These are phyloP conservation scores for Withania somnifera DNA, from an alignment of 305 asterid species.

Conservation along the genomic window DNA sequence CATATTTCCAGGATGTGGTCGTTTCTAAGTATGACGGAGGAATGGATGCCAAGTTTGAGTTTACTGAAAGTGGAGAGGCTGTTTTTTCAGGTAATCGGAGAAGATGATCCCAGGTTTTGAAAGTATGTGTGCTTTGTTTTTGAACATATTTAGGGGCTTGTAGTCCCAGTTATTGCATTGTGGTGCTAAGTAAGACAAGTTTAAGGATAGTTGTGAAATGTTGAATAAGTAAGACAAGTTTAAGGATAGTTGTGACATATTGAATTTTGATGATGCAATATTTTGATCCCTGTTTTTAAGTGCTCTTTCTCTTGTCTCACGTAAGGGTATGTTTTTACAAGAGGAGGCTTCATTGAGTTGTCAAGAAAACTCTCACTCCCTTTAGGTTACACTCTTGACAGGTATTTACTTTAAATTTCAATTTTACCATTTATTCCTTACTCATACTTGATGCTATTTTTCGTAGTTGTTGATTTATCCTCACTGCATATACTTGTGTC, in stretches of 20 bases:
- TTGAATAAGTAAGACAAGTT: neutral
- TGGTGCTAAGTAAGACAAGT: neutral
- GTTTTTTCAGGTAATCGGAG: conserved; percentile 57
- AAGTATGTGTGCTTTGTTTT: neutral
- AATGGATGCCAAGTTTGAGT: conserved; percentile 84
- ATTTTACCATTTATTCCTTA: neutral
- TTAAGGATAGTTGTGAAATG: neutral
- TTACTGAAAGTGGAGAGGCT: conserved; percentile 54
- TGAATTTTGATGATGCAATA: neutral
- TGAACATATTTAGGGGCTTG: neutral
- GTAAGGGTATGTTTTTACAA: conserved; percentile 75
- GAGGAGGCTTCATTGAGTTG: conserved; percentile 89
- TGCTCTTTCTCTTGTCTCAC: conserved; percentile 1
- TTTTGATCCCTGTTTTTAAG: neutral
- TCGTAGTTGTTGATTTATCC: neutral
- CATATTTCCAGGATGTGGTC: conserved; percentile 73
- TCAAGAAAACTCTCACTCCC: conserved; percentile 70
- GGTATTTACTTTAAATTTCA: conserved; percentile 27
- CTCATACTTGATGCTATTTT: neutral
- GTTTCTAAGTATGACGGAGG: conserved; percentile 92
- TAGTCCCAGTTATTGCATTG: neutral
- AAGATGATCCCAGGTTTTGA: neutral
- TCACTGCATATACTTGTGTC: neutral
- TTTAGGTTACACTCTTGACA: conserved; percentile 82
- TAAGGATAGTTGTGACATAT: neutral